Evolutionary conservation across 441 rosid species (phyloP).

Genomic region (Hypseocharis bilobata): DNA sequence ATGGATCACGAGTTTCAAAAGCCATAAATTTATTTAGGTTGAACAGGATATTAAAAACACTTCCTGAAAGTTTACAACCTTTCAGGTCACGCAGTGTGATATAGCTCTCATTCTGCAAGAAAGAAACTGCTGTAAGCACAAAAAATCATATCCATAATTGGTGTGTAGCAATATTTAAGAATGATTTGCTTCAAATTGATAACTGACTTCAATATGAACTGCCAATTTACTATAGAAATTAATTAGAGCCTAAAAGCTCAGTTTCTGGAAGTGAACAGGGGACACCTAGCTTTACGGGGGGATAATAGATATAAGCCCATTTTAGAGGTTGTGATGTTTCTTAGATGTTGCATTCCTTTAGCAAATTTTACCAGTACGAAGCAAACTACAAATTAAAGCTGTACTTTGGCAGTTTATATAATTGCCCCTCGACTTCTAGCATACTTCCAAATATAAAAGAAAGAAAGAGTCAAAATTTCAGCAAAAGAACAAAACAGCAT

Average conservation of each 20-base stretch:
- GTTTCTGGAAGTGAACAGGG: neutral
- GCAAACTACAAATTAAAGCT: too few species aligned
- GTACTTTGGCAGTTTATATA: too few species aligned
- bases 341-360: neutral
- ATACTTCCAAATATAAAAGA: neutral
- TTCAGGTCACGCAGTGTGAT: slow-evolving; percentile 49
- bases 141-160: neutral
- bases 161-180: neutral
- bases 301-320: too few species aligned
- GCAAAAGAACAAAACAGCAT: neutral
- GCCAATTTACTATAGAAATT: too few species aligned
- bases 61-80: slow-evolving; percentile 46
- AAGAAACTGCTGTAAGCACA: neutral
- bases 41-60: slow-evolving; percentile 55
- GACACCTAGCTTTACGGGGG: neutral
- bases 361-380: neutral
- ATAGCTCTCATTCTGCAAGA: slow-evolving; percentile 46
- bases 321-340: too few species aligned
- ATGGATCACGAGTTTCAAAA: slow-evolving; percentile 53
- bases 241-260: neutral
- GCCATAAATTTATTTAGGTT: slow-evolving; percentile 55
- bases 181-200: neutral
- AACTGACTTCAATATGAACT: neutral
- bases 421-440: too few species aligned
- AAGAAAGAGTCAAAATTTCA: neutral